These are phyloP conservation scores for Linnemannia elongata DNA, from an alignment of 192 early-diverging fungal species.

Conservation along the genomic window DNA sequence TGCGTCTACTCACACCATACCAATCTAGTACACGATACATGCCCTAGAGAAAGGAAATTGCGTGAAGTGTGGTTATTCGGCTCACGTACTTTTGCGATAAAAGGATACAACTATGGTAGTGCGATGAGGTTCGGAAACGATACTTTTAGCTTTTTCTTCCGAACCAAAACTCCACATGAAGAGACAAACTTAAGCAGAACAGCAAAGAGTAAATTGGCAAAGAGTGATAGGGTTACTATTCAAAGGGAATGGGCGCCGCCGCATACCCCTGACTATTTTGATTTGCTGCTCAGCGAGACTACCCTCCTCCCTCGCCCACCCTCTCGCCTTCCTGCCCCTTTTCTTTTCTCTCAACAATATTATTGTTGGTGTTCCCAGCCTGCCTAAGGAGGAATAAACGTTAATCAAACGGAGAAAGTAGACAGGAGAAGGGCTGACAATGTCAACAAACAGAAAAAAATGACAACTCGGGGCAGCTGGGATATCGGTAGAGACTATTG, in stretches of 20 bases:
- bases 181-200: not conserved
- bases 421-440: not conserved
- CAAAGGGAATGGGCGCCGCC: not conserved
- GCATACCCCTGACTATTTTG: not conserved
- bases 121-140: not conserved
- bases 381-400: not conserved
- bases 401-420: not conserved
- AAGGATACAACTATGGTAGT: not conserved
- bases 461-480: no score
- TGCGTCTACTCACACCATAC: not conserved
- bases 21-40: no score
- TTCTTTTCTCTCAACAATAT: not conserved
- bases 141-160: not conserved
- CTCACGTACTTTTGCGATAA: not conserved
- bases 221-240: not conserved
- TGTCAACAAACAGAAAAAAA: not conserved
- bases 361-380: not conserved
- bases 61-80: not conserved
- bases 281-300: not conserved
- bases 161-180: not conserved
- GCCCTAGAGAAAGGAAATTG: not conserved
- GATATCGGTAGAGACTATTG: no score
- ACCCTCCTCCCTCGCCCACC: not conserved
- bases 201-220: not conserved
- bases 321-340: not conserved